Evolutionary conservation across 305 asterid genomes (phyloP).

Genomic region (Stenogyne calaminthoides): DNA sequence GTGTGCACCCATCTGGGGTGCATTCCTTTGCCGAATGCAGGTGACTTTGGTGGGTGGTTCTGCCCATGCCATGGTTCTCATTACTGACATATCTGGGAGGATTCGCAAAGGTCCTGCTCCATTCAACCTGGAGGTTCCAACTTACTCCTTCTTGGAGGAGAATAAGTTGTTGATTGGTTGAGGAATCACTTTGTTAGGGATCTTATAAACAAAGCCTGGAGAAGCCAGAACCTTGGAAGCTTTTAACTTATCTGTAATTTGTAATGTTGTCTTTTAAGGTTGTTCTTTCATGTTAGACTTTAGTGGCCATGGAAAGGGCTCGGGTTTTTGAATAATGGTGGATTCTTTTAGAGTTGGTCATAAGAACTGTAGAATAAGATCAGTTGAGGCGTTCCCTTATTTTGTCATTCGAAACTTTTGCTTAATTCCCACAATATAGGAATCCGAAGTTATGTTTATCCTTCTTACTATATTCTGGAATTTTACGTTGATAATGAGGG

Average conservation of each 20-base stretch:
- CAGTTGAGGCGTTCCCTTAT: not conserved
- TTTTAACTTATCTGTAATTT: conserved; percentile 30
- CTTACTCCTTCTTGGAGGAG: conserved; percentile 78
- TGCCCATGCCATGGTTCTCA: conserved; percentile 95
- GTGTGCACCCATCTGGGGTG: conserved; percentile 89
- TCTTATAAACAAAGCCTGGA: conserved; percentile 15
- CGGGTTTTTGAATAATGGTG: conserved; percentile 38
- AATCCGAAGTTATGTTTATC: not conserved
- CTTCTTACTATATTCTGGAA: not conserved
- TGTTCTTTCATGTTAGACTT: conserved; percentile 23
- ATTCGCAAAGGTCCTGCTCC: conserved; percentile 87
- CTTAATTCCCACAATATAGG: not conserved
- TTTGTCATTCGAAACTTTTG: not conserved
- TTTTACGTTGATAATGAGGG: not conserved
- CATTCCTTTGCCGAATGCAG: conserved; percentile 89
- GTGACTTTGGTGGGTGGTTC: conserved; percentile 89
- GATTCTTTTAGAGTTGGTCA: conserved; percentile 29
- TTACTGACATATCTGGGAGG: conserved; percentile 82
- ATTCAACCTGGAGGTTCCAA: conserved; percentile 76
- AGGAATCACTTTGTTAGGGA: conserved; percentile 22
- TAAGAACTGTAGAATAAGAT: conserved; percentile 21
- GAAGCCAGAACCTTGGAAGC: conserved; percentile 1
- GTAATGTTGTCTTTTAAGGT: conserved; percentile 20
- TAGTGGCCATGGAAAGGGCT: conserved; percentile 19
- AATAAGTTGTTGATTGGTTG: conserved; percentile 72